phyloP scores from a whole-genome alignment of 257 asterid genomes.

The Marsdenia floribunda region DNA sequence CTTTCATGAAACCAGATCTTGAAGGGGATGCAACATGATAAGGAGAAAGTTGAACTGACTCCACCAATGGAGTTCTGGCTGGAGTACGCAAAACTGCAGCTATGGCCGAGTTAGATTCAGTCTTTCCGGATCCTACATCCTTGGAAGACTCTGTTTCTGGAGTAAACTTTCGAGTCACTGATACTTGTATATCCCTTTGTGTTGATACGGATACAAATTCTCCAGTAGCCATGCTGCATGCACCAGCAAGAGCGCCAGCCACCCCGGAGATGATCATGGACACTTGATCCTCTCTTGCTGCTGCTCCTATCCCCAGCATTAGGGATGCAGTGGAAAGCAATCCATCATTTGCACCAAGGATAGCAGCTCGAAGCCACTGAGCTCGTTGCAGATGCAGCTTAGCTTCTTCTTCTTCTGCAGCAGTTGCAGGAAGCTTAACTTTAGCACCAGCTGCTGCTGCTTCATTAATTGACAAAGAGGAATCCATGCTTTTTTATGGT shows the following conservation, averaged over 20 bases:
- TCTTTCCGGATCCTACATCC: not conserved
- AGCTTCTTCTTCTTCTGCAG: conserved; percentile 18
- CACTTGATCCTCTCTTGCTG: conserved; percentile 41
- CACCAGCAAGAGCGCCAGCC: conserved; percentile 68
- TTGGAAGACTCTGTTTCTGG: not conserved
- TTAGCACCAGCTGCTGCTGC: conserved; percentile 19
- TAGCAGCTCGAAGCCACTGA: conserved; percentile 69
- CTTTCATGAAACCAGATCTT: conserved; percentile 34
- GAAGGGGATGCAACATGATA: conserved; percentile 19
- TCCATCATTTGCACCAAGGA: conserved; percentile 65
- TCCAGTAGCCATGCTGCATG: conserved; percentile 68
- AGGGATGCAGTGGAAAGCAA: conserved; percentile 55
- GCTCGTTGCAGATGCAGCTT: conserved; percentile 26
- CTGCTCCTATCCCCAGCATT: conserved; percentile 61
- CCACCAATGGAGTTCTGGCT: not conserved
- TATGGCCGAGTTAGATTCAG: not conserved
- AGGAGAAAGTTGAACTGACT: not conserved
- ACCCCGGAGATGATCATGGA: conserved; percentile 46
- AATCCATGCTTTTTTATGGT: conserved; percentile 19
- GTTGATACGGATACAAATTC: conserved; percentile 63
- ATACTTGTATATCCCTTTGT: conserved; percentile 46
- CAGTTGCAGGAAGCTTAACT: conserved; percentile 17
- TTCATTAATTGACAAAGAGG: conserved; percentile 9
- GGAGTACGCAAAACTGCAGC: not conserved
- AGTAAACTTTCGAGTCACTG: not conserved